Base-by-base conservation (phyloP, 1,284 basidiomycete genomes). In the Cryptococcus neoformans region DNA sequence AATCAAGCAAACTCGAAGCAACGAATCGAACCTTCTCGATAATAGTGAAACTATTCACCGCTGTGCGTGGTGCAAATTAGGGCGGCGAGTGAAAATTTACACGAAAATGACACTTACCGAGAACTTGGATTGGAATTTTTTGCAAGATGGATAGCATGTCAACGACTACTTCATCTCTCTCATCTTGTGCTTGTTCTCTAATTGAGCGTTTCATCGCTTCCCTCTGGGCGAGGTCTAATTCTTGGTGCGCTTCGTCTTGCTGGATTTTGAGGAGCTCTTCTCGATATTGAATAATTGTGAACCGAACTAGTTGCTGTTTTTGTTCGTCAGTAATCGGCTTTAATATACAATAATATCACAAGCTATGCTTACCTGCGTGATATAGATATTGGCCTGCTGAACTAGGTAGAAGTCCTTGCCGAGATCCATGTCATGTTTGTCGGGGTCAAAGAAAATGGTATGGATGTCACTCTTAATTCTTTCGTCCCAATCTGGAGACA, bases 11-110 rank as follows among this genome's bases (percentile, higher is more conserved):
- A 2, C 89, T 91, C 21, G 88, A 91, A 11, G 90, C 90, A 17
- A 92, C 88, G 70, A 91, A 92, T 55, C 90, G 85, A 57, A 92
- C 89, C 81, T 92, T 92, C 73, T 89, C 86, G 12, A 92, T 88
- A 3, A 80, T 64, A 3, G 77, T 64, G 3, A 87, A 85, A 9
- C 88, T 89, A 71, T 92, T 93, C 48, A 90, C 90, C 8, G 90
- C 71, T 70, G 49, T 62, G 1, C 57, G 64, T 57, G 65, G 38
- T 44, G 35, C 17, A 1, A 37, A 16, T 35, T 8, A 10, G 14
- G 11, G 34, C 10, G 9, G 4, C 12, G 36, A n/a, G 37, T 49
- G 51, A 4, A 41, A 14, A 37, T n/a, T n/a, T 12, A 14, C 34
- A 21, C 21, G 36, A 35, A 28, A 55, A 3, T 46, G 50, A 38